Conservation (phyloP, 2,329 filamentous ascomycete species). For the Periconia sp. region DNA sequence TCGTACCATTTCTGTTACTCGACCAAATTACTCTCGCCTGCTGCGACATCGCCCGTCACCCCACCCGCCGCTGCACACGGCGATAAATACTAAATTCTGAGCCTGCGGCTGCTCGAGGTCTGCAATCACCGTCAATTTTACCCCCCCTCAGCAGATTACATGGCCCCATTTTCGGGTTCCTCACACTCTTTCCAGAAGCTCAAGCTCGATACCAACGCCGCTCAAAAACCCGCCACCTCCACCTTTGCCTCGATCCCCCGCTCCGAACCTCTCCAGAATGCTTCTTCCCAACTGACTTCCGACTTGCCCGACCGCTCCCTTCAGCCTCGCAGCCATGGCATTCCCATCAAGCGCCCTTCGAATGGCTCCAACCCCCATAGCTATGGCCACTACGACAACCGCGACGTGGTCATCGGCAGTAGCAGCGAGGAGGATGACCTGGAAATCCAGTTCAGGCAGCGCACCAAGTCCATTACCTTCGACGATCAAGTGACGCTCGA, state of each 20-base stretch:
- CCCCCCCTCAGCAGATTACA: constrained; percentile 23
- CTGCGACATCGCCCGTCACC: constrained; percentile 28
- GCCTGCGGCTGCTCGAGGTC: constrained; percentile 29
- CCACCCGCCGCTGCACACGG: constrained; percentile 19
- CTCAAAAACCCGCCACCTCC: constrained; percentile 37
- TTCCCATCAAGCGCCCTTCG: constrained; percentile 18
- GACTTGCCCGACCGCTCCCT: constrained; percentile 21
- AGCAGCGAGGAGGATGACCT: constrained; percentile 29
- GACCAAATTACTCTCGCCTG: constrained; percentile 27
- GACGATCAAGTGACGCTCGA: constrained; percentile 44
- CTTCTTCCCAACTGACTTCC: constrained; percentile 23
- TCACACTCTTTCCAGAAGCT: constrained; percentile 47
- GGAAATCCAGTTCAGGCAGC: constrained; percentile 31
- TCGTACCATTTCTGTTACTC: constrained; percentile 23
- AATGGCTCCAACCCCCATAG: constrained; percentile 15
- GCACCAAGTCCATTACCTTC: constrained; percentile 46
- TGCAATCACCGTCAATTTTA: constrained; percentile 36
- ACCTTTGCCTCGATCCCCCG: constrained; percentile 41
- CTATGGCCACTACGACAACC: constrained; percentile 18
- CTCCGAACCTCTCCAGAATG: constrained; percentile 27
- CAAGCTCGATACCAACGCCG: constrained; percentile 41
- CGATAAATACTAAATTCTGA: constrained; percentile 26
- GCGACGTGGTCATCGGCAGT: constrained; percentile 22
- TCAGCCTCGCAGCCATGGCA: constrained; percentile 18
- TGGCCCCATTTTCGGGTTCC: constrained; percentile 43